Evolutionary conservation across 116 monocot genomes (phyloP).

Genomic region (Iris pallida): DNA sequence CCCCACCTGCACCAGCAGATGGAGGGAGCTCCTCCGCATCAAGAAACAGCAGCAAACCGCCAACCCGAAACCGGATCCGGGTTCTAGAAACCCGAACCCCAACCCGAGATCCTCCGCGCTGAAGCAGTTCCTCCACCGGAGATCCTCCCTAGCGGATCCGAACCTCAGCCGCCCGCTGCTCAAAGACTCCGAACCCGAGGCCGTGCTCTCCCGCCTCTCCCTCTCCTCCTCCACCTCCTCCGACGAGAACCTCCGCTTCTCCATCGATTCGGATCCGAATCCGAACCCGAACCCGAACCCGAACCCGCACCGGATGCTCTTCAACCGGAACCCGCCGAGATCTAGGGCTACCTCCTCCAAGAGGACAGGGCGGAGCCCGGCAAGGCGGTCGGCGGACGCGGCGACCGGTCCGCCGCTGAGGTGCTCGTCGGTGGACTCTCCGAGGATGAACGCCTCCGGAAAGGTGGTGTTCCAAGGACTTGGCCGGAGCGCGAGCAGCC

Average conservation of each 20-base stretch:
- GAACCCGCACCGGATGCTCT: not conserved
- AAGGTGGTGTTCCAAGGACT: slow-evolving; percentile 15
- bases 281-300: slow-evolving; percentile 15
- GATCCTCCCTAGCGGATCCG: slow-evolving; percentile 14
- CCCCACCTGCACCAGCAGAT: slow-evolving; percentile 59
- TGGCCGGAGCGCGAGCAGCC: slow-evolving; percentile 19
- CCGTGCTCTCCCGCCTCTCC: slow-evolving; percentile 24
- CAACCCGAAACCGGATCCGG: not conserved
- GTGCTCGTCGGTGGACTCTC: slow-evolving; percentile 8
- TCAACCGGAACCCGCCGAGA: slow-evolving; percentile 19
- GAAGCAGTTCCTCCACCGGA: slow-evolving; percentile 40
- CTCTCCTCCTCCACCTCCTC: slow-evolving; percentile 37
- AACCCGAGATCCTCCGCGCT: slow-evolving; percentile 8
- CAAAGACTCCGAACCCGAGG: slow-evolving; percentile 26
- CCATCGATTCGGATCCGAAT: slow-evolving; percentile 22
- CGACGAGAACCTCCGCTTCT: slow-evolving; percentile 32
- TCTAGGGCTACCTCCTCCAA: not conserved
- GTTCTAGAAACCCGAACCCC: slow-evolving; percentile 6
- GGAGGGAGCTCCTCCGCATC: slow-evolving; percentile 64
- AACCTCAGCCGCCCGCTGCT: slow-evolving; percentile 46
- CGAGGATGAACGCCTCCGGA: slow-evolving; percentile 14
- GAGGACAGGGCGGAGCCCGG: slow-evolving; percentile 5
- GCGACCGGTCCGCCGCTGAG: not conserved
- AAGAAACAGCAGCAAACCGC: slow-evolving; percentile 25
- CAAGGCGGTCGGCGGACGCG: not conserved